phyloP scores from a whole-genome alignment of 345 rosid genomes.

The Draba incana region DNA sequence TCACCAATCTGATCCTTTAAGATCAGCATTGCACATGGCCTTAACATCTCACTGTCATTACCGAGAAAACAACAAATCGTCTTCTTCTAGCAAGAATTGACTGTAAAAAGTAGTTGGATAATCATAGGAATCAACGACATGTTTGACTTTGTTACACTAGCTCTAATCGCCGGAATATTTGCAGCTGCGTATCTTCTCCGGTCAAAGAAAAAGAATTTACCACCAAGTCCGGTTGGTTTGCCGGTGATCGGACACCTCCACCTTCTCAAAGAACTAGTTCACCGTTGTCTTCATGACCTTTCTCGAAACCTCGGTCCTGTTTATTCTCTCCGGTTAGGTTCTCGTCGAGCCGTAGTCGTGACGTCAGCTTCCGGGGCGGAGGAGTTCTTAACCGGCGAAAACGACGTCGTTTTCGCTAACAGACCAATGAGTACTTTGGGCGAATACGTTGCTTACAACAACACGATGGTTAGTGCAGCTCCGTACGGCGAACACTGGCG shows the following conservation, averaged over 20 bases:
- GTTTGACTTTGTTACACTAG: neutral
- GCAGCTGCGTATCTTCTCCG: neutral
- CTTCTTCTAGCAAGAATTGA: too few species aligned
- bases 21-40: too few species aligned
- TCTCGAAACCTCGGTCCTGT: slow-evolving; percentile 46
- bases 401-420: slow-evolving; percentile 53
- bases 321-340: slow-evolving; percentile 47
- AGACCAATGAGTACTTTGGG: slow-evolving; percentile 34
- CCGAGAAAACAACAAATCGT: too few species aligned
- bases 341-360: slow-evolving; percentile 40
- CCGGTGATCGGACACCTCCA: slow-evolving; percentile 35
- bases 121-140: too few species aligned
- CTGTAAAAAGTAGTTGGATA: too few species aligned
- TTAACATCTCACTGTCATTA: too few species aligned
- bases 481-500: slow-evolving; percentile 61
- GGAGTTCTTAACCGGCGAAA: slow-evolving; percentile 46
- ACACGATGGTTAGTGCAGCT: slow-evolving; percentile 34
- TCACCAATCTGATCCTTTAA: too few species aligned
- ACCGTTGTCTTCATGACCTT: slow-evolving; percentile 32
- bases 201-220: neutral
- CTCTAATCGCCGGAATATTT: neutral
- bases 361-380: slow-evolving; percentile 43
- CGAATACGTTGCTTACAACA: slow-evolving; percentile 40
- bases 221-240: slow-evolving; percentile 22
- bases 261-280: slow-evolving; percentile 41